Conservation (phyloP, 2,329 filamentous ascomycete genomes). For the Hymenoscyphus salicellus region DNA sequence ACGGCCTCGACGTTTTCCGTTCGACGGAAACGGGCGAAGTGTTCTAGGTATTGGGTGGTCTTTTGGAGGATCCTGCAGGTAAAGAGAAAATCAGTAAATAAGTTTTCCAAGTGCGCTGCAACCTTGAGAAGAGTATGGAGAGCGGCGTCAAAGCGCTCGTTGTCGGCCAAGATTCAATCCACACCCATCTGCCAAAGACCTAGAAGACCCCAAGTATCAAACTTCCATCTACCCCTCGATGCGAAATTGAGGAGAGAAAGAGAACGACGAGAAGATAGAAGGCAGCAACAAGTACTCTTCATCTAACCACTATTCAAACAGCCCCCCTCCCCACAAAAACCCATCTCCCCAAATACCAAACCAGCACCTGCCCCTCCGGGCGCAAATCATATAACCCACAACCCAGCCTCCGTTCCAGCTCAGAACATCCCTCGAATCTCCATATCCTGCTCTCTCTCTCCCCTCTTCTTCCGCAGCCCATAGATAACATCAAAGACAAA, state of each 20-base stretch:
- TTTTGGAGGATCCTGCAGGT: slow-evolving; percentile 68
- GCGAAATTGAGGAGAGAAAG: too few relatives aligned
- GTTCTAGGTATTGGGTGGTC: slow-evolving; percentile 87
- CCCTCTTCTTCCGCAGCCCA: background rate
- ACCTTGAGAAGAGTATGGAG: background rate
- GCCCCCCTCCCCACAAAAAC: background rate
- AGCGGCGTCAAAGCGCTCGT: background rate
- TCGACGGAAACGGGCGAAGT: slow-evolving; percentile 93
- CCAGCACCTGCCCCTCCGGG: background rate
- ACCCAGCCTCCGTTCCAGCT: background rate
- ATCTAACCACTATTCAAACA: too few relatives aligned
- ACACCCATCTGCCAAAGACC: background rate
- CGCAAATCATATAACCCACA: background rate
- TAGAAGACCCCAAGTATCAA: background rate
- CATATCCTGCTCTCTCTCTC: background rate
- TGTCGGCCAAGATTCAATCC: background rate
- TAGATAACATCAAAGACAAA: background rate
- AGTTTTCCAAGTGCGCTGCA: background rate
- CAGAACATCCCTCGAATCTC: background rate
- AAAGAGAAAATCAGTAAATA: background rate
- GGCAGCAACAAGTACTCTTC: too few relatives aligned
- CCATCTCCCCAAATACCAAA: background rate
- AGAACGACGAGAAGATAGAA: too few relatives aligned
- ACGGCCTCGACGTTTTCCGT: slow-evolving; percentile 95
- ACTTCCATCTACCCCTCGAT: background rate